A percentile compares a stretch with the other conserved stretches of the same genome.
Conservation (phyloP, 768 basidiomycete species). For the Heimioporus sp. region DNA sequence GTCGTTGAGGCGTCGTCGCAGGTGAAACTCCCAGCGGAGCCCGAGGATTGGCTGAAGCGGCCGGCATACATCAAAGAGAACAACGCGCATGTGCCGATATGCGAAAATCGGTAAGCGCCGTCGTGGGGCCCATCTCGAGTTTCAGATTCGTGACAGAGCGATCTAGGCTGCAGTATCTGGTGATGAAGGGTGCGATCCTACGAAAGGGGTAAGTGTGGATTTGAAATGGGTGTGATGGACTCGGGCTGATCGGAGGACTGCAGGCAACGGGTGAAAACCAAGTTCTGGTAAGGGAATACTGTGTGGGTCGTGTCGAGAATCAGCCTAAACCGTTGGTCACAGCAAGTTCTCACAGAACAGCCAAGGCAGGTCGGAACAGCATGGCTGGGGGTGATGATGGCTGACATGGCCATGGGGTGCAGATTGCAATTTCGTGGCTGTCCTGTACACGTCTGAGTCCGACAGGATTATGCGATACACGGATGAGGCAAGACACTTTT, state of each 20-base stretch:
- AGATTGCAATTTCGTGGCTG: slow-evolving; percentile 83
- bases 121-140: slow-evolving; percentile 6
- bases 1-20: slow-evolving; percentile 23
- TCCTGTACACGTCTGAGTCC: slow-evolving; percentile 74
- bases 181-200: slow-evolving; percentile 82
- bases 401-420: slow-evolving; percentile 1
- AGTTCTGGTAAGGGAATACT: slow-evolving; percentile 64
- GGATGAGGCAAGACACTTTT: slow-evolving; percentile 53
- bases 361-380: slow-evolving; percentile 38
- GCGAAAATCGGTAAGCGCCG: slow-evolving; percentile 69
- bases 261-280: slow-evolving; percentile 79
- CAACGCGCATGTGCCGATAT: slow-evolving; percentile 72
- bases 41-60: slow-evolving; percentile 80
- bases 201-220: slow-evolving; percentile 64
- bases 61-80: slow-evolving; percentile 82
- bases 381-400: not conserved
- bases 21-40: slow-evolving; percentile 88
- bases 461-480: slow-evolving; percentile 79
- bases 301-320: slow-evolving; percentile 2
- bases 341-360: slow-evolving; percentile 70
- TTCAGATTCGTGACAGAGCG: slow-evolving; percentile 13
- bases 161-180: slow-evolving; percentile 78
- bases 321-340: slow-evolving; percentile 12
- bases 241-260: slow-evolving; percentile 13
- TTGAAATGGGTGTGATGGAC: slow-evolving; percentile 12